These are phyloP conservation scores for Pleomassaria siparia DNA, from an alignment of 2,329 filamentous ascomycete species.

Conservation along the genomic window DNA sequence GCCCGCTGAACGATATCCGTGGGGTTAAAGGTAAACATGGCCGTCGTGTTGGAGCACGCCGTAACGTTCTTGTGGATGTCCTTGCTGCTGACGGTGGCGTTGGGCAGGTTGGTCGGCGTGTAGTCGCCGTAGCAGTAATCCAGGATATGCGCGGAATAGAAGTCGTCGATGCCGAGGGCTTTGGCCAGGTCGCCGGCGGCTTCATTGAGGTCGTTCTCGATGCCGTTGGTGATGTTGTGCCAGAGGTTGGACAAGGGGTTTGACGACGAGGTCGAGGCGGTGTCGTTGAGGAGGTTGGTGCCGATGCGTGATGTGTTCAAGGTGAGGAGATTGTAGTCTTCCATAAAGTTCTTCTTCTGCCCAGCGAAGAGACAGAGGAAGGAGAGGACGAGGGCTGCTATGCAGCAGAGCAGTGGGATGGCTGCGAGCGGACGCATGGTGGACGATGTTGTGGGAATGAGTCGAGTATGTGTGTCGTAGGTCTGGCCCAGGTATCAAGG, in stretches of 20 bases:
- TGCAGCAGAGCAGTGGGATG: slow-evolving; percentile 54
- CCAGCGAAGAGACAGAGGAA: slow-evolving; percentile 65
- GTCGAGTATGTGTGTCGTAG: not conserved
- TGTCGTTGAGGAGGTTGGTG: slow-evolving; percentile 34
- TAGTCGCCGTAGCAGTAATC: slow-evolving; percentile 59
- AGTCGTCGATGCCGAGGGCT: slow-evolving; percentile 59
- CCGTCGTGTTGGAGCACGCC: slow-evolving; percentile 55
- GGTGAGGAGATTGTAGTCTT: slow-evolving; percentile 59
- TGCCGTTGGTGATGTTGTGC: slow-evolving; percentile 36
- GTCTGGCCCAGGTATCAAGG: too few relatives aligned
- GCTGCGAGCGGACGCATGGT: slow-evolving; percentile 52
- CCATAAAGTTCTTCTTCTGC: slow-evolving; percentile 57
- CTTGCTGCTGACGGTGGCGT: slow-evolving; percentile 44
- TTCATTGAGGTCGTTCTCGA: slow-evolving; percentile 47
- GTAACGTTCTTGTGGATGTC: slow-evolving; percentile 56
- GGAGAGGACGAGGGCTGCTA: slow-evolving; percentile 59
- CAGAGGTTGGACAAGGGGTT: slow-evolving; percentile 34
- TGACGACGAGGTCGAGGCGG: slow-evolving; percentile 26
- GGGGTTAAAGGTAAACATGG: slow-evolving; percentile 61
- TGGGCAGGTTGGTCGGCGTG: slow-evolving; percentile 45
- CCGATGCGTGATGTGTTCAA: slow-evolving; percentile 62
- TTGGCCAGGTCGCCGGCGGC: slow-evolving; percentile 47
- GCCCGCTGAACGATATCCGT: slow-evolving; percentile 51
- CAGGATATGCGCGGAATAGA: slow-evolving; percentile 63
- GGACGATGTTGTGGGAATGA: not conserved